Evolutionary conservation across 257 asterid genomes (phyloP).

Genomic region (Plantago elongata): DNA sequence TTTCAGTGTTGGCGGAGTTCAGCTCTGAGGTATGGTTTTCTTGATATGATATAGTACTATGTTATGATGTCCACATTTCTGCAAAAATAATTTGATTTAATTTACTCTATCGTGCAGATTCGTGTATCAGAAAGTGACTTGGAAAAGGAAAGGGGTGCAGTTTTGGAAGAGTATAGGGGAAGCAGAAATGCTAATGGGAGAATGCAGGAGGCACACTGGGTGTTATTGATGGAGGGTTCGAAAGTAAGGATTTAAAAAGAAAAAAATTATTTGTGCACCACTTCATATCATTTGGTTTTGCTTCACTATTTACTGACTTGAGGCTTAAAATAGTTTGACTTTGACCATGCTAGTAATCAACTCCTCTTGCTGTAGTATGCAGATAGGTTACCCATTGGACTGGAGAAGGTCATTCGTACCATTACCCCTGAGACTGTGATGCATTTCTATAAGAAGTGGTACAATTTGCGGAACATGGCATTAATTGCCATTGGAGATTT

Average conservation of each 20-base stretch:
- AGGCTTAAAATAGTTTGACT: neutral
- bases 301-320: neutral
- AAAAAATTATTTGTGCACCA: too few species aligned
- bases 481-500: constrained; percentile 94
- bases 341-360: constrained; percentile 9
- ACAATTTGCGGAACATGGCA: constrained; percentile 83
- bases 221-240: constrained; percentile 96
- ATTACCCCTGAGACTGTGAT: constrained; percentile 77
- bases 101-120: constrained; percentile 38
- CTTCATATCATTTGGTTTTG: constrained; percentile 11
- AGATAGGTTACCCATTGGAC: constrained; percentile 85
- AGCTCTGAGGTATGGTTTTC: constrained; percentile 70
- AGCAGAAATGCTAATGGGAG: constrained; percentile 87
- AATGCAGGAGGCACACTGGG: constrained; percentile 97
- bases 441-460: constrained; percentile 79
- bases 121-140: constrained; percentile 73
- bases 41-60: constrained; percentile 10
- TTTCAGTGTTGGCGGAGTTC: constrained; percentile 84
- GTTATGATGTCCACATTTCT: constrained; percentile 14
- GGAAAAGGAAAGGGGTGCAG: constrained; percentile 98
- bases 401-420: constrained; percentile 77
- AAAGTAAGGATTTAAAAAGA: constrained; percentile 42
- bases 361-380: constrained; percentile 60
- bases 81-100: neutral
- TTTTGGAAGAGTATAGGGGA: constrained; percentile 83